These are phyloP conservation scores for Globisporangium echinulatum DNA, from an alignment of 352 stramenopile species.

Conservation along the genomic window DNA sequence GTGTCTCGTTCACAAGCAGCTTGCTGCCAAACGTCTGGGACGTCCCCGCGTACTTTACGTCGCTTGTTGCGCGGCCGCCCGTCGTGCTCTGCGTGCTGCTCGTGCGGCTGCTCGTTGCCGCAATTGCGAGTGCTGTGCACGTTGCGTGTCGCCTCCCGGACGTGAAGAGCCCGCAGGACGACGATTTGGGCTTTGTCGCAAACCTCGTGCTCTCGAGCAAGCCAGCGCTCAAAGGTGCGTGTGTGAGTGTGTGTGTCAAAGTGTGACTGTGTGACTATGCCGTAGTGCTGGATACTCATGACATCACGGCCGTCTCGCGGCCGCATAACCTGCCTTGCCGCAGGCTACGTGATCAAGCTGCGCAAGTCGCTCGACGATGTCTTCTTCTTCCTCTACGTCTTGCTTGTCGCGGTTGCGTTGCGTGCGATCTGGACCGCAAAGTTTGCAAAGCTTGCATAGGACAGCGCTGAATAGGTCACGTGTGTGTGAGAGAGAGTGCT, in stretches of 20 bases:
- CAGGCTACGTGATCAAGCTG: constrained; percentile 56
- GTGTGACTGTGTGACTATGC: too few relatives aligned
- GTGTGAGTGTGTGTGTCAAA: neutral
- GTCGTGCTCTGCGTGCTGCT: constrained; percentile 57
- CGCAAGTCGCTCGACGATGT: constrained; percentile 70
- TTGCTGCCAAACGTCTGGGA: constrained; percentile 52
- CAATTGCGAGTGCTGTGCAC: constrained; percentile 29
- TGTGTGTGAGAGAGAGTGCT: neutral
- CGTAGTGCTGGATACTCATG: neutral
- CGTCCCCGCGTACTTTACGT: constrained; percentile 41
- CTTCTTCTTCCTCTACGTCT: constrained; percentile 66
- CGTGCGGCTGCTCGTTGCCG: constrained; percentile 43
- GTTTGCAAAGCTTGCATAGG: neutral
- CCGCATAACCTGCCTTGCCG: neutral
- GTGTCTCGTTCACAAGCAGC: constrained; percentile 15
- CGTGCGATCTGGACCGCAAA: constrained; percentile 32
- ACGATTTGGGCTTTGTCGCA: constrained; percentile 53
- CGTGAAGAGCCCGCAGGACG: constrained; percentile 56
- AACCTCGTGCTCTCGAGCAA: constrained; percentile 57
- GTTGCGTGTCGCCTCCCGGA: constrained; percentile 42
- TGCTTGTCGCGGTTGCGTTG: constrained; percentile 41
- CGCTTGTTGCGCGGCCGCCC: constrained; percentile 46
- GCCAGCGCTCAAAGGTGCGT: constrained; percentile 54
- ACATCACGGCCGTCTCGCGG: neutral
- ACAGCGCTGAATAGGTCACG: neutral